Evolutionary conservation across 2,329 filamentous ascomycete genomes (phyloP), one percentile per base, ranked within the genome.

Genomic region (Alternaria viburni): DNA sequence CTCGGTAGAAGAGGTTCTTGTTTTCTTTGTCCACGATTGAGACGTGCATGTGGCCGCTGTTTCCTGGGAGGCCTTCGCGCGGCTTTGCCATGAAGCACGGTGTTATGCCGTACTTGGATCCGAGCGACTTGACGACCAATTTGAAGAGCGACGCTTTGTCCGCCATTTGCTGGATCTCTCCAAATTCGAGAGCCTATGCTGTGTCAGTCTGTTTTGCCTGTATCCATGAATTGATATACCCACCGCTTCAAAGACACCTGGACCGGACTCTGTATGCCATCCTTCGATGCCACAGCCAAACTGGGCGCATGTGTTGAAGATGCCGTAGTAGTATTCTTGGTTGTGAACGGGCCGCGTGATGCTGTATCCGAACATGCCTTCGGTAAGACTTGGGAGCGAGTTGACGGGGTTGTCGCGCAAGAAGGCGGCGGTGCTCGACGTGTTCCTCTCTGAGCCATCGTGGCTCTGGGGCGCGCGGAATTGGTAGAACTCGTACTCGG

Each of bases 81-180:
- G 96, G 96, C 81, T 99, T 99, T 15, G 96, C 96, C 96, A 99
- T 99, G 84, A 99, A 99, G 81, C 93, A 97, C 0, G 96, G 96
- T 0, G 93, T 97, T 76, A 99, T 97, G 69, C 93, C 93, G 78
- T 93, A 92, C 76, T 93, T 91, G 60, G 89, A 91, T 47, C 92
- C 93, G 43, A 97, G 88, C 10, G 93, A 93, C 82, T 97, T 97
- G 69, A 97, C 93, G 19, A 91, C 89, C 72, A 97, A 92, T 86
- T 99, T 99, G 89, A 98, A 99, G 36, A 99, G 83, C 28, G 90
- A 90, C 25, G 94, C 93, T 70, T 91, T 91, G 79, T 99, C 96
- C 1, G 96, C 96, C 93, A 97, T 97, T 69, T 91, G 86, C 36
- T 87, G 88, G 67, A 96, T 91, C 78, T 97, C 92, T 57, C 91